Percentiles rank a stretch among this genome's conserved stretches.
These are phyloP conservation scores for Agaricus blazei DNA, from an alignment of 768 basidiomycete genomes.

Conservation along the genomic window DNA sequence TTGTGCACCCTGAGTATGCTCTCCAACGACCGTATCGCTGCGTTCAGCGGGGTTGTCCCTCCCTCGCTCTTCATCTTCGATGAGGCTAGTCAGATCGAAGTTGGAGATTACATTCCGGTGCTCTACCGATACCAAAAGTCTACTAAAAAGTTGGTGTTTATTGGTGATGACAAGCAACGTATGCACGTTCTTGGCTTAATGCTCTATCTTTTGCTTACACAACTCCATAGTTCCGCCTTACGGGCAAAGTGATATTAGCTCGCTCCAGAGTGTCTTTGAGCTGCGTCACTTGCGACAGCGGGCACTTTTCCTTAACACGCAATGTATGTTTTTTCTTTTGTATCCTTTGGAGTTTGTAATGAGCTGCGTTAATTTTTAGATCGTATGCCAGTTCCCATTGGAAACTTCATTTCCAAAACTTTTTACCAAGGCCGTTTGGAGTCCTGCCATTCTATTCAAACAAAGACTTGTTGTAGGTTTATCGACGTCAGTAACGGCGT, in stretches of 20 bases:
- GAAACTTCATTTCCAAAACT: conserved; percentile 51
- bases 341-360: neutral
- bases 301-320: conserved; percentile 50
- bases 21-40: conserved; percentile 25
- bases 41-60: conserved; percentile 26
- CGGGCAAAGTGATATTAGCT: conserved; percentile 47
- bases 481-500: conserved; percentile 39
- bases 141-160: conserved; percentile 41
- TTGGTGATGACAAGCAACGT: conserved; percentile 51
- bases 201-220: neutral
- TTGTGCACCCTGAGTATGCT: conserved; percentile 70
- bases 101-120: conserved; percentile 41
- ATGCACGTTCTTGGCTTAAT: neutral
- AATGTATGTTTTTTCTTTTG: conserved; percentile 40
- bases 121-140: conserved; percentile 26
- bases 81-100: conserved; percentile 53
- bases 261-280: conserved; percentile 60
- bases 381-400: conserved; percentile 63
- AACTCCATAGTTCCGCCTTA: conserved; percentile 53
- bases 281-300: conserved; percentile 37
- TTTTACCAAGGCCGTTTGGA: conserved; percentile 53
- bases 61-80: conserved; percentile 41
- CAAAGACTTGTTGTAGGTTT: conserved; percentile 46
- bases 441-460: conserved; percentile 35
- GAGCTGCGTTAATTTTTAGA: conserved; percentile 22